phyloP scores from a whole-genome alignment of 164 flowering plant genomes.

The Vitis rotundifolia region DNA sequence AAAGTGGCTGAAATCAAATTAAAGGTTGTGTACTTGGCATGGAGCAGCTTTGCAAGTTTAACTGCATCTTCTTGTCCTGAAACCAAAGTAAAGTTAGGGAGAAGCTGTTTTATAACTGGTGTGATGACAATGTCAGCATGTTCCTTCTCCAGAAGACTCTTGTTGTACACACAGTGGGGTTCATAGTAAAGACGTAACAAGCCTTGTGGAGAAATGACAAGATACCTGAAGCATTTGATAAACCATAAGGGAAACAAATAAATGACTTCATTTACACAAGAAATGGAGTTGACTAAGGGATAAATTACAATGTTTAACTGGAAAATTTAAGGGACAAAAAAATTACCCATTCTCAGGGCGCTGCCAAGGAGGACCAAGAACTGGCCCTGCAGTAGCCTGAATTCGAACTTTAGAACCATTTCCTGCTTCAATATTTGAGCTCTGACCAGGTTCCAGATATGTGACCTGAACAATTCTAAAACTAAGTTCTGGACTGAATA shows the following conservation, averaged over 20 bases:
- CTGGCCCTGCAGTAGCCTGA: slow-evolving; percentile 83
- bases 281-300: neutral
- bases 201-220: slow-evolving; percentile 53
- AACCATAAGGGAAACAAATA: neutral
- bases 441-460: slow-evolving; percentile 86
- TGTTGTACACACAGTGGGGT: slow-evolving; percentile 86
- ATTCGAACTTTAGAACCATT: slow-evolving; percentile 57
- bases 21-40: slow-evolving; percentile 58
- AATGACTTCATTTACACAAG: neutral
- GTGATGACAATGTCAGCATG: slow-evolving; percentile 82
- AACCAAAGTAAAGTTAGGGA: slow-evolving; percentile 79
- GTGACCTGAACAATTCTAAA: slow-evolving; percentile 53
- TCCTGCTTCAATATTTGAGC: slow-evolving; percentile 50
- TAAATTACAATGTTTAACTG: neutral
- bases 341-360: slow-evolving; percentile 90
- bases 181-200: slow-evolving; percentile 76
- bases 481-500: slow-evolving; percentile 1
- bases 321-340: slow-evolving; percentile 1
- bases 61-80: slow-evolving; percentile 98
- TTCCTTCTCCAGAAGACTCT: slow-evolving; percentile 49
- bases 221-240: slow-evolving; percentile 49
- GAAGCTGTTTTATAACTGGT: slow-evolving; percentile 86
- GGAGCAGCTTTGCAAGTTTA: slow-evolving; percentile 69
- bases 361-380: slow-evolving; percentile 98
- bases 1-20: neutral